Evolutionary conservation across 1,284 basidiomycete genomes (phyloP), one percentile per base, ranked within the genome.

Genomic region (Lentinula novae-zelandiae): DNA sequence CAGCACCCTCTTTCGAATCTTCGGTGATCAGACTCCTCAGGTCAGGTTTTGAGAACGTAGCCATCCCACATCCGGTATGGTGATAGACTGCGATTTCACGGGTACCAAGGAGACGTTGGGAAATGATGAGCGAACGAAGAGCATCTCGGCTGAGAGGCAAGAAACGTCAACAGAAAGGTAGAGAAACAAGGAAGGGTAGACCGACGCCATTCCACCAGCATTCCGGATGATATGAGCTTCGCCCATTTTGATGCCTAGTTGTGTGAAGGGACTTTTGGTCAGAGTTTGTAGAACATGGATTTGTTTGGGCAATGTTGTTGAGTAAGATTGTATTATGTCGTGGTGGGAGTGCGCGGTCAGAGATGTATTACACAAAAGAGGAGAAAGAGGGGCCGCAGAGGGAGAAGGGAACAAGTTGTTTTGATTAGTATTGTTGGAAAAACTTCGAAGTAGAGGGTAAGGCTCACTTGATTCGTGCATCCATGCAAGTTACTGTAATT

Each of bases 211-310:
- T 48, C 85, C 85, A 44, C 86, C 86, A 31, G 85, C 86, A 67
- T 89, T 89, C 22, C 86, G 79, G 62, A 89, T 87, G 57, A 89
- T 77, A 72, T 89, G 86, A 6, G 85, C 83, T 58, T 89, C 86
- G 54, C 87, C 87, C 61, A 86, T 79, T 38, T 83, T 74, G 54
- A 88, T 74, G 7, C 85, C 86, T 33, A 88, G 78, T 60, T 84
- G 79, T 7, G 79, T 76, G 46, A 81, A 81, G 22, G 84, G 83
- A 66, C 84, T 87, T 66, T 31, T 17, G 54, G 60, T 40, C 17
- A 27, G 12, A 38, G 7, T 38, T 38, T 8, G 8, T 9, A 38
- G 36, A 38, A 12, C 36, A 38, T 12, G 46, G 7, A 49, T 31
- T 49, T 13, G 15, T 20, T 49, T 31, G 44, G 44, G 9, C 3